Evolutionary conservation across 1,284 basidiomycete genomes (phyloP).

Genomic region (Stygiomarasmius scandens): DNA sequence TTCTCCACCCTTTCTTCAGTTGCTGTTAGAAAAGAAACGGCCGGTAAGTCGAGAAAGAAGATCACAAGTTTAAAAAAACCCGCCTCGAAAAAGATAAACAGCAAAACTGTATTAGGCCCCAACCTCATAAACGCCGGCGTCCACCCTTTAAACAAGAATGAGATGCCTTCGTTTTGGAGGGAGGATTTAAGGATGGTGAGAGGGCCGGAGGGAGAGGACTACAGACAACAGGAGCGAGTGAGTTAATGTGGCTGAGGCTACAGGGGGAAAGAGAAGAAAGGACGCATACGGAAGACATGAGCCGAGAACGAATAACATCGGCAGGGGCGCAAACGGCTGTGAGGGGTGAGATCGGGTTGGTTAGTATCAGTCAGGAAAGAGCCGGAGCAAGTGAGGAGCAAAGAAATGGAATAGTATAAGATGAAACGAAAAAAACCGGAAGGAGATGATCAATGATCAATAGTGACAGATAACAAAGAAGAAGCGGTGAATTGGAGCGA

Average conservation of each 20-base stretch:
- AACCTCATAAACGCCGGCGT: conserved; percentile 84
- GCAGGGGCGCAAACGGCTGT: conserved; percentile 86
- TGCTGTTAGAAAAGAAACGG: conserved; percentile 50
- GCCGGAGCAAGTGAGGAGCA: too few relatives aligned
- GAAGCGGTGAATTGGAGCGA: too few relatives aligned
- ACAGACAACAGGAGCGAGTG: too few relatives aligned
- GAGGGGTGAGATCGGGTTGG: conserved; percentile 6
- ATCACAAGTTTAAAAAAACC: conserved; percentile 3
- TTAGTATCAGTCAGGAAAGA: too few relatives aligned
- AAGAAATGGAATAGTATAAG: not conserved
- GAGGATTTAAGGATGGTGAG: conserved; percentile 58
- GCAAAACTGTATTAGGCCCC: conserved; percentile 81
- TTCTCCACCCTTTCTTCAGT: conserved; percentile 62
- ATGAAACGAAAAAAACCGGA: too few relatives aligned
- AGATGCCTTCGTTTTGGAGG: conserved; percentile 73
- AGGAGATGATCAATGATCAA: too few relatives aligned
- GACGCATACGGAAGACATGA: conserved; percentile 70
- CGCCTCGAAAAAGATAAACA: conserved; percentile 87
- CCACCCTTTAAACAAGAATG: conserved; percentile 90
- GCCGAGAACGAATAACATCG: conserved; percentile 80
- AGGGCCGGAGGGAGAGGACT: too few relatives aligned
- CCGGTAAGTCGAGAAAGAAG: too few relatives aligned
- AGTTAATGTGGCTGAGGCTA: not conserved
- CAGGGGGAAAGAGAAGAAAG: conserved; percentile 5
- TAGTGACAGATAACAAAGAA: too few relatives aligned